Evolutionary conservation across 2,329 filamentous ascomycete species (phyloP), one percentile per base, ranked within the genome.

Genomic region (Trichophaea hybrida): DNA sequence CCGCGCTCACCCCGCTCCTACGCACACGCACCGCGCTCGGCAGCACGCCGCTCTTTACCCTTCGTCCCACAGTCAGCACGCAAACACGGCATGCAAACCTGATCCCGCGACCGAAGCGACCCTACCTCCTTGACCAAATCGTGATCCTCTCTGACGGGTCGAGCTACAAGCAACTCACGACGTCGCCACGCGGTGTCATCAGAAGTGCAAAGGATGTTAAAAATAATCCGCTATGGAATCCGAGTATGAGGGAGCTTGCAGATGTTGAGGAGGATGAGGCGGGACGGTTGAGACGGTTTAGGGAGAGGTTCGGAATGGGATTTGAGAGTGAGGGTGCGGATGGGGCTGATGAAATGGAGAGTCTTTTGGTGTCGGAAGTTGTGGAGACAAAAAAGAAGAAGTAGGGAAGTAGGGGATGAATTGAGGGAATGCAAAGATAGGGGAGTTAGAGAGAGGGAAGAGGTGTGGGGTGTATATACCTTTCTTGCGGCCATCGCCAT

Each of bases 101-200:
- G 64, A 81, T 97, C 70, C 80, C 80, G 63, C 88, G 93, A 13
- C 89, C 89, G n/a, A 86, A 89, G 70, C 82, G 90, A 5, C 91
- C 93, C 46, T 97, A 96, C 78, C 88, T 85, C 67, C 97, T 96
- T 78, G 96, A 91, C n/a, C 93, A 98, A 75, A 80, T 98, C 62
- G 78, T 98, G 67, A 90, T 89, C 57, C 84, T 97, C 65, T 88
- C 85, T 44, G 93, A 98, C 76, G 93, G 93, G 68, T 86, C 82
- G 69, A 86, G 90, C 61, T 97, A 82, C 74, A 83, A 85, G 53
- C 78, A 83, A 69, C 86, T 86, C 71, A 90, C 87, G 31, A 88
- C 86, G 8, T 87, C 81, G 8, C 87, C 88, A 0, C 67, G 73
- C 38, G 77, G 79, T 2, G 72, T 85, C 52, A 79, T 81, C 74